Percentiles rank a stretch among this genome's conserved stretches.
Evolutionary conservation across 164 flowering plant species (phyloP).

Genomic region (Hamamelis virginiana): DNA sequence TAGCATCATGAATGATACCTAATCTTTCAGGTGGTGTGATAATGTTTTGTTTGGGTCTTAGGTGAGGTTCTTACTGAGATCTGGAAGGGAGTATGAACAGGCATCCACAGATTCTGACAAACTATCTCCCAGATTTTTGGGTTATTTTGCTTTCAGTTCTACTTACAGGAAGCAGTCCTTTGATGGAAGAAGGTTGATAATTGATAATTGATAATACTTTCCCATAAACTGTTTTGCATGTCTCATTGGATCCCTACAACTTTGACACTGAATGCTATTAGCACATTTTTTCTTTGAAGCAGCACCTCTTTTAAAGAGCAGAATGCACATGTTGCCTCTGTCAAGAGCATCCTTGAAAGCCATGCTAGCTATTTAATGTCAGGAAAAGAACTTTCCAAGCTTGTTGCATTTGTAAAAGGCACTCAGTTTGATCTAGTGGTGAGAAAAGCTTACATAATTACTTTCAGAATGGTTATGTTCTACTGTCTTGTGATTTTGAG

Average conservation of each 20-base stretch:
- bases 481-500: background rate
- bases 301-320: slow-evolving; percentile 79
- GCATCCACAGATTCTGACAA: slow-evolving; percentile 66
- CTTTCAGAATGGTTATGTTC: background rate
- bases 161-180: slow-evolving; percentile 54
- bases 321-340: slow-evolving; percentile 88
- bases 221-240: background rate
- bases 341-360: slow-evolving; percentile 87
- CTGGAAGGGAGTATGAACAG: slow-evolving; percentile 90
- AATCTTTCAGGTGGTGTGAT: background rate
- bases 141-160: slow-evolving; percentile 82
- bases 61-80: slow-evolving; percentile 96
- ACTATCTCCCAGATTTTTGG: slow-evolving; percentile 83
- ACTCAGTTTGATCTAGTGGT: slow-evolving; percentile 99
- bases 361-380: slow-evolving; percentile 98
- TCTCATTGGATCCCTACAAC: background rate
- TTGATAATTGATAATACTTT: background rate
- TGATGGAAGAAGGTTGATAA: slow-evolving; percentile 65
- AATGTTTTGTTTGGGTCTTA: slow-evolving; percentile 20
- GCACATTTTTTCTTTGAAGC: slow-evolving; percentile 24
- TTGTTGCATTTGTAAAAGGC: slow-evolving; percentile 97
- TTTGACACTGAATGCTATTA: slow-evolving; percentile 13
- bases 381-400: slow-evolving; percentile 95
- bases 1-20: background rate
- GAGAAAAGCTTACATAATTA: slow-evolving; percentile 17